Conservation (phyloP, 2,329 filamentous ascomycete genomes). For the Pezicula carpinea region DNA sequence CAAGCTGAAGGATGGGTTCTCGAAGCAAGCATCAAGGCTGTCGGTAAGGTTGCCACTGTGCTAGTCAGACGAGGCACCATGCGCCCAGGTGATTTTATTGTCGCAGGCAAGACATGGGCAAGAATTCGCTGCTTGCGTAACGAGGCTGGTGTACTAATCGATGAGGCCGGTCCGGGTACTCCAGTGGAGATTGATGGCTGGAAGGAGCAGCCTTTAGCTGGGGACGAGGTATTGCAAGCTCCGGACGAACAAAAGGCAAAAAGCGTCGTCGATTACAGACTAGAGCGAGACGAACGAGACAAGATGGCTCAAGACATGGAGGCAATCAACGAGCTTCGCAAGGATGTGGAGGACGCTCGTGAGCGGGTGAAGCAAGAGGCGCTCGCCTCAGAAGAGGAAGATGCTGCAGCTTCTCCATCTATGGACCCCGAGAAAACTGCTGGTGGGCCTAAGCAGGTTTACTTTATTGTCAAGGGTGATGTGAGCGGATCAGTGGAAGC, state of each 20-base stretch:
- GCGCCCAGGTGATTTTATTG: conserved; percentile 72
- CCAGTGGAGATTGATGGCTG: conserved; percentile 95
- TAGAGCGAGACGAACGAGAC: conserved; percentile 65
- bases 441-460: conserved; percentile 52
- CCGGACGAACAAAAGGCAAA: conserved; percentile 73
- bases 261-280: conserved; percentile 70
- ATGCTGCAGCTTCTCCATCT: conserved; percentile 30
- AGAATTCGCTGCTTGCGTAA: conserved; percentile 80
- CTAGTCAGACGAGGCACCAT: conserved; percentile 86
- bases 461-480: conserved; percentile 87
- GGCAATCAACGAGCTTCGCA: conserved; percentile 67
- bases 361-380: conserved; percentile 55
- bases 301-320: conserved; percentile 64
- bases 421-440: conserved; percentile 23
- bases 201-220: conserved; percentile 80
- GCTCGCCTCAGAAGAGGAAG: conserved; percentile 35
- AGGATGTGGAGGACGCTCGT: conserved; percentile 51
- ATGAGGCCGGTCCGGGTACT: conserved; percentile 77
- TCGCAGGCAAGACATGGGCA: conserved; percentile 85
- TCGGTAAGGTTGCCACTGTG: conserved; percentile 82
- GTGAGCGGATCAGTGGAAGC: conserved; percentile 94
- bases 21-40: conserved; percentile 81
- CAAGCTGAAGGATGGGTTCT: conserved; percentile 90
- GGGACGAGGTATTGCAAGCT: conserved; percentile 83
- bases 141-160: conserved; percentile 70